phyloP scores from a whole-genome alignment of 352 stramenopile genomes.

The Phytopythium litorale region DNA sequence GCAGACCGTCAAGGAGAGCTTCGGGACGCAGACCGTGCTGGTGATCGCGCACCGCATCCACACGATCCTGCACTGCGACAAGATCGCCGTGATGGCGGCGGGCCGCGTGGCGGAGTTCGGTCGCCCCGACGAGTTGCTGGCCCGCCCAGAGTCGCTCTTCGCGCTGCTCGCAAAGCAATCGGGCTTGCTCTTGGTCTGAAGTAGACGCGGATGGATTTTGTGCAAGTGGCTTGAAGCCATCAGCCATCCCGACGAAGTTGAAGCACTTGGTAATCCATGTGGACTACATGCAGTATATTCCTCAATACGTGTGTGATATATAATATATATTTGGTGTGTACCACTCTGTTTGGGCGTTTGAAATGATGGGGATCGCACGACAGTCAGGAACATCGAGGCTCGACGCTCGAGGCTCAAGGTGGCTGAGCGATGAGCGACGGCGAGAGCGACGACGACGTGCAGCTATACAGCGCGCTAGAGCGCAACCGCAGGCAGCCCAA shows the following conservation, averaged over 20 bases:
- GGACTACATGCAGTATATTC: too few relatives aligned
- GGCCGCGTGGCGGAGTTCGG: constrained; percentile 13
- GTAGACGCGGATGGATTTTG: background rate
- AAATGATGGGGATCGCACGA: too few relatives aligned
- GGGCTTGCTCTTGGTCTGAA: background rate
- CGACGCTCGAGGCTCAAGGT: background rate
- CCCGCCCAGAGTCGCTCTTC: background rate
- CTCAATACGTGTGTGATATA: too few relatives aligned
- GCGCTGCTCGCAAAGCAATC: background rate
- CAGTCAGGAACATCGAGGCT: too few relatives aligned
- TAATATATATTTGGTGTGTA: too few relatives aligned
- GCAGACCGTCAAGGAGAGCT: constrained; percentile 48
- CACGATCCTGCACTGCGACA: constrained; percentile 42
- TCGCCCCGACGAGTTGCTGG: constrained; percentile 4
- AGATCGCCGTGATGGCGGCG: constrained; percentile 12
- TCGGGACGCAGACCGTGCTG: constrained; percentile 34
- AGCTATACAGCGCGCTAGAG: constrained; percentile 72
- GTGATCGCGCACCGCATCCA: constrained; percentile 52
- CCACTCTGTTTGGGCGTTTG: too few relatives aligned
- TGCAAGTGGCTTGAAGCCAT: too few relatives aligned
- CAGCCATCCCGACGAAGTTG: too few relatives aligned
- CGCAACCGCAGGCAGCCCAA: constrained; percentile 55
- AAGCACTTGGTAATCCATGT: too few relatives aligned
- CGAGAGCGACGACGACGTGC: constrained; percentile 48
- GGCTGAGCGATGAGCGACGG: constrained; percentile 36